Conservation (phyloP, 129 eudicot genomes). For the Centrapalus pauciflorus region DNA sequence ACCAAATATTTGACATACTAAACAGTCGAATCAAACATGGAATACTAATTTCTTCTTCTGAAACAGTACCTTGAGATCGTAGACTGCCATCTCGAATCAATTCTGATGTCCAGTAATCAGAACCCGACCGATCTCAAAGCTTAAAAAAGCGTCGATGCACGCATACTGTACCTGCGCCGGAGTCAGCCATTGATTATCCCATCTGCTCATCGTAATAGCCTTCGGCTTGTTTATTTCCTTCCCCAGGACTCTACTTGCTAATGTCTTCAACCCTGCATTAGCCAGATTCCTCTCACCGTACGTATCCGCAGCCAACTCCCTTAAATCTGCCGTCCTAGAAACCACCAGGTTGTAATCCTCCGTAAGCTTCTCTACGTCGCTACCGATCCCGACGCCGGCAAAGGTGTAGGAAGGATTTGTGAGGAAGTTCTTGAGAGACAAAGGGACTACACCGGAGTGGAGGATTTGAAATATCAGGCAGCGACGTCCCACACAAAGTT, state of each 20-base stretch:
- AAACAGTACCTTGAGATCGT: background rate
- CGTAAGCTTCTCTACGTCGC: conserved; percentile 29
- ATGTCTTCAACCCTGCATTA: conserved; percentile 34
- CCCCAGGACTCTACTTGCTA: conserved; percentile 36
- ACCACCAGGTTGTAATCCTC: conserved; percentile 20
- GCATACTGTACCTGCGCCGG: conserved; percentile 55
- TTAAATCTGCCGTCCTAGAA: conserved; percentile 25
- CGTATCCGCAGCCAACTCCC: conserved; percentile 33
- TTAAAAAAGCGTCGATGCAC: conserved; percentile 58
- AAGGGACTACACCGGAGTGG: background rate
- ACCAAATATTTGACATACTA: background rate
- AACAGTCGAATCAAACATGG: background rate
- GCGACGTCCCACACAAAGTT: conserved; percentile 16
- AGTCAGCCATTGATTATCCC: conserved; percentile 45
- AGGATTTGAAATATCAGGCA: conserved; percentile 31
- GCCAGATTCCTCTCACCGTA: conserved; percentile 14
- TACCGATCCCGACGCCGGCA: conserved; percentile 31
- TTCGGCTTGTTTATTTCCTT: conserved; percentile 44
- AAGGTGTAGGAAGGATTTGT: conserved; percentile 14
- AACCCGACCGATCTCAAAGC: conserved; percentile 54
- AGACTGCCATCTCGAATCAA: background rate
- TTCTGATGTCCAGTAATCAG: conserved; percentile 17
- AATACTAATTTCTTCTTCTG: background rate
- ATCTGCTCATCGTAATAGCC: conserved; percentile 41
- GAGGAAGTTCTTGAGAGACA: conserved; percentile 20